phyloP scores from a whole-genome alignment of 345 rosid genomes.

The Eucalyptus virginea region DNA sequence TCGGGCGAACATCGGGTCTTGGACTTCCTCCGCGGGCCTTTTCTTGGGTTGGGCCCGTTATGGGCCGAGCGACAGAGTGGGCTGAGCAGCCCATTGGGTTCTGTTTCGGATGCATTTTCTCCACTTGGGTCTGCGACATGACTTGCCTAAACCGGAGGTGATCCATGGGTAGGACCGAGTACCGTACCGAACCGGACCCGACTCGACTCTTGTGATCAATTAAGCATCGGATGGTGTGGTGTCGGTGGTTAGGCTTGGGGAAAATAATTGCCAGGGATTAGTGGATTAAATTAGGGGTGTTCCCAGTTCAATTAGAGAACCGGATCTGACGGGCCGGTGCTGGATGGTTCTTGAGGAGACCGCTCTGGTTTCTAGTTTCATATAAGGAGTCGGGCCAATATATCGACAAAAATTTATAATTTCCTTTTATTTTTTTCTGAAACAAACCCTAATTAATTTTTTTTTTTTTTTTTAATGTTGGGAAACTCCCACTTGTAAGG shows the following conservation, averaged over 20 bases:
- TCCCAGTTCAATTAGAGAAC: not conserved
- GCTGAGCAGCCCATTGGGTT: not conserved
- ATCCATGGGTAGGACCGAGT: not conserved
- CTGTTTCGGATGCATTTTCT: not conserved
- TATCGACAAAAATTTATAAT: fast-evolving
- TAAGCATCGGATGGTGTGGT: not conserved
- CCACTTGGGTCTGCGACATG: not conserved
- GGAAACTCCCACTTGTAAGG: not conserved
- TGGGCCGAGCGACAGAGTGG: not conserved
- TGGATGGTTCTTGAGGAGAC: fast-evolving
- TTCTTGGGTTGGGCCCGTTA: not conserved
- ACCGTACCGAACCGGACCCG: not conserved
- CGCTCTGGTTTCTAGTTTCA: too few species aligned
- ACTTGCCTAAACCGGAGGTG: not conserved
- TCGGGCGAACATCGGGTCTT: not conserved
- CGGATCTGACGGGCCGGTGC: fast-evolving
- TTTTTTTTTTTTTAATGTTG: too few species aligned
- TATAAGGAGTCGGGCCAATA: fast-evolving
- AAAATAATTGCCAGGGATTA: not conserved
- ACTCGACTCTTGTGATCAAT: not conserved
- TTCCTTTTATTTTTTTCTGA: fast-evolving
- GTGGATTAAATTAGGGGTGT: not conserved
- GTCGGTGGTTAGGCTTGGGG: not conserved
- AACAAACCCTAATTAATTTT: not conserved
- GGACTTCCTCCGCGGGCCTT: not conserved